Conservation (phyloP, 2,329 filamentous ascomycete genomes). For the Talaromyces sp. region DNA sequence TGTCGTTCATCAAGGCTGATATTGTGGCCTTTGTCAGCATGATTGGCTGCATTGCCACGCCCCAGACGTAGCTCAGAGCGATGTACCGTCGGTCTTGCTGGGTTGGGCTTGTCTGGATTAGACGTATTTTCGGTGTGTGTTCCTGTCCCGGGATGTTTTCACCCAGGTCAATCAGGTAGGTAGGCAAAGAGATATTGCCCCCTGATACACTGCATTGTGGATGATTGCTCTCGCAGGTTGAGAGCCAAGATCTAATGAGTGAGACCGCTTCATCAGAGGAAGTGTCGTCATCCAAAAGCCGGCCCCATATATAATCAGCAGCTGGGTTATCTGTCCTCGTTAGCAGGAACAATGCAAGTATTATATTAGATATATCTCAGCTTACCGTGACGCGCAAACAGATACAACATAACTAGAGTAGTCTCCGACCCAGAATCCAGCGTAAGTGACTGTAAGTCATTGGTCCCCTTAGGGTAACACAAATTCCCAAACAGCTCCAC, state of each 20-base stretch:
- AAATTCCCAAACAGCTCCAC: constrained; percentile 7
- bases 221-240: not conserved
- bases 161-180: constrained; percentile 8
- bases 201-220: not conserved
- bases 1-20: not conserved
- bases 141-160: not conserved
- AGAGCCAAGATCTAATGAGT: not conserved
- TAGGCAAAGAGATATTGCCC: not conserved
- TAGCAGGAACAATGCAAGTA: not conserved
- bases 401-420: not conserved
- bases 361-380: not conserved
- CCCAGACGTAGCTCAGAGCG: constrained; percentile 10
- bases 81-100: constrained; percentile 9
- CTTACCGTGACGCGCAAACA: not conserved
- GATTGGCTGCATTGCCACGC: not conserved
- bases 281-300: not conserved
- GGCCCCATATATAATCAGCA: constrained; percentile 6
- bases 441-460: not conserved
- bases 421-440: not conserved
- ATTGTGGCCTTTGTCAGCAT: constrained; percentile 8
- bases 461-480: not conserved
- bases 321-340: constrained; percentile 5
- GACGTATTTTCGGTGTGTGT: not conserved
- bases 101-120: constrained; percentile 6
- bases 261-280: not conserved